phyloP scores from a whole-genome alignment of 2,329 filamentous ascomycete genomes.

The Colletotrichum destructivum region DNA sequence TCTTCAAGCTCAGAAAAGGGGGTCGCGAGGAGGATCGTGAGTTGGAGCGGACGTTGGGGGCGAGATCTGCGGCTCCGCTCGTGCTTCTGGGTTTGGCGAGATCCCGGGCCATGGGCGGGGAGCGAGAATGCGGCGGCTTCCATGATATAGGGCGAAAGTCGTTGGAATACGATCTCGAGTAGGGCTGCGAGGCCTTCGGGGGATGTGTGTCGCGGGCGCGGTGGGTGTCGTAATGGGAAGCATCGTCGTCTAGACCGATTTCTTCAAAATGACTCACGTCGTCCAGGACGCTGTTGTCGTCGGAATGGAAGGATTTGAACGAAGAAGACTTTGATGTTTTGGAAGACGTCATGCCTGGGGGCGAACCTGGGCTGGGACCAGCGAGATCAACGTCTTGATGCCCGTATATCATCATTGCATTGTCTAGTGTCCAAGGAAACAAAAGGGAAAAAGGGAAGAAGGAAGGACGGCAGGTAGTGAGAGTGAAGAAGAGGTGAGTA shows the following conservation, averaged over 20 bases:
- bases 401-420: constrained; percentile 44
- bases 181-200: constrained; percentile 44
- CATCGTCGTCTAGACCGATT: constrained; percentile 83
- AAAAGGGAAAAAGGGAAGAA: constrained; percentile 6
- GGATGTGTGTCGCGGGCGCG: constrained; percentile 51
- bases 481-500: neutral
- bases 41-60: constrained; percentile 25
- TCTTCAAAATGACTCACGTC: constrained; percentile 93
- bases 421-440: constrained; percentile 23
- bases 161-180: constrained; percentile 40
- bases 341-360: constrained; percentile 83
- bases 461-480: neutral
- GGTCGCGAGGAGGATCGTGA: constrained; percentile 54
- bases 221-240: constrained; percentile 49
- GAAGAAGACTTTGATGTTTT: constrained; percentile 95
- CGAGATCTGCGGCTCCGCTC: constrained; percentile 13
- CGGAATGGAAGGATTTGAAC: constrained; percentile 80
- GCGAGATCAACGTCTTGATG: constrained; percentile 41
- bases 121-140: constrained; percentile 40
- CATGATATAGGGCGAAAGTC: constrained; percentile 42
- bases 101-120: constrained; percentile 49
- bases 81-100: constrained; percentile 45
- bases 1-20: constrained; percentile 61
- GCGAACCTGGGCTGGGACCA: constrained; percentile 61
- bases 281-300: constrained; percentile 78